phyloP scores from a whole-genome alignment of 768 basidiomycete species.

The Amanita exitialis region DNA sequence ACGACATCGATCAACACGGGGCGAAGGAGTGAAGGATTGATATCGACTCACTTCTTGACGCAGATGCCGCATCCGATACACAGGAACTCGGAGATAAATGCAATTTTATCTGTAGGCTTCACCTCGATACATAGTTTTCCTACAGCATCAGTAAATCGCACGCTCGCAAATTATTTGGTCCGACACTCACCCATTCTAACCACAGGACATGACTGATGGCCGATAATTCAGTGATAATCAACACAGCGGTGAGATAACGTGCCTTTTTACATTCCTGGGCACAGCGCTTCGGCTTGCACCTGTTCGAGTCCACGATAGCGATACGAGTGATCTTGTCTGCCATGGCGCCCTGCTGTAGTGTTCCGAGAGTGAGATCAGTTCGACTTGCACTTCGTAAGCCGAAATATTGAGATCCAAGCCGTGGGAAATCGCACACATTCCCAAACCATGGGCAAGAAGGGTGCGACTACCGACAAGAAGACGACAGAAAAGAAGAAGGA shows the following conservation, averaged over 20 bases:
- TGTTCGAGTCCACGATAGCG: slow-evolving; percentile 86
- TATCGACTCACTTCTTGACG: slow-evolving; percentile 80
- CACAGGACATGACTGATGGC: slow-evolving; percentile 74
- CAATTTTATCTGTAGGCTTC: slow-evolving; percentile 91
- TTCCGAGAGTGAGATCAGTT: not conserved
- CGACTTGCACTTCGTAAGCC: not conserved
- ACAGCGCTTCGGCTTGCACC: slow-evolving; percentile 94
- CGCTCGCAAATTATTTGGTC: slow-evolving; percentile 1
- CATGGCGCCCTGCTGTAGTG: slow-evolving; percentile 30
- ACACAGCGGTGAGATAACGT: slow-evolving; percentile 7
- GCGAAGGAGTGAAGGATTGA: not conserved
- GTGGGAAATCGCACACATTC: not conserved
- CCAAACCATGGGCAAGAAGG: slow-evolving; percentile 28
- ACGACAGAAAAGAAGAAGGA: slow-evolving; percentile 21
- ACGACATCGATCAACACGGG: not conserved
- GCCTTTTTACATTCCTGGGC: slow-evolving; percentile 99
- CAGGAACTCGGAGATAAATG: slow-evolving; percentile 96
- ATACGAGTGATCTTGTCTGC: slow-evolving; percentile 97
- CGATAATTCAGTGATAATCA: slow-evolving; percentile 9
- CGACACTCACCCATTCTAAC: slow-evolving; percentile 81
- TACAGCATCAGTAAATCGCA: slow-evolving; percentile 18
- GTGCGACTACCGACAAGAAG: slow-evolving; percentile 18
- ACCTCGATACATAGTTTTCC: slow-evolving; percentile 99
- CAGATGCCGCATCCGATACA: slow-evolving; percentile 99
- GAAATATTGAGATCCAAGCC: not conserved